Percentiles rank a stretch among this genome's conserved stretches.
Conservation (phyloP, 139 green algal species). For the Micractinium sp. region DNA sequence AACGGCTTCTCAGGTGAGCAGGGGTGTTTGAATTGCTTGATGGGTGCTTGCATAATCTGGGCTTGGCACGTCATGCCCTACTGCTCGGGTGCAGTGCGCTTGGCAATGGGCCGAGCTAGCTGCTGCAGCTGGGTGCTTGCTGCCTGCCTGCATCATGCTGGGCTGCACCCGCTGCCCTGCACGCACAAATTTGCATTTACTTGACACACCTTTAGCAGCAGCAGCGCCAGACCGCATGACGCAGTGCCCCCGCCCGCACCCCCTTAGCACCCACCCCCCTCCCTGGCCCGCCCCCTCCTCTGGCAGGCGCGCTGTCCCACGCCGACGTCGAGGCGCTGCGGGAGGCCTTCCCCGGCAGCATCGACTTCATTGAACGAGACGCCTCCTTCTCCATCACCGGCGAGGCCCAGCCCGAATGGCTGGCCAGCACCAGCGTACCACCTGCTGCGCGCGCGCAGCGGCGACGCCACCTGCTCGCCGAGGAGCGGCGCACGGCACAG, state of each 20-base stretch:
- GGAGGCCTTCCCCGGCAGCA: neutral
- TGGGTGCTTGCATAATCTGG: neutral
- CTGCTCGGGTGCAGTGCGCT: neutral
- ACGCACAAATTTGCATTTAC: neutral
- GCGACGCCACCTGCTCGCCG: neutral
- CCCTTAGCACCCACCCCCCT: neutral
- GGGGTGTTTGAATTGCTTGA: neutral
- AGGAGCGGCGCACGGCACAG: neutral
- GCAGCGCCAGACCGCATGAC: neutral
- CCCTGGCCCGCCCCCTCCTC: neutral
- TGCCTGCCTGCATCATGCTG: neutral
- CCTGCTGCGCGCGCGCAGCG: neutral
- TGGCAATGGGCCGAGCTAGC: neutral
- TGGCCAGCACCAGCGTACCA: neutral
- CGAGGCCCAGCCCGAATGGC: constrained; percentile 9
- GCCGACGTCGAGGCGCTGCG: constrained; percentile 1
- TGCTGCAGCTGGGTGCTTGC: neutral
- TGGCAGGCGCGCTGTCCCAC: neutral
- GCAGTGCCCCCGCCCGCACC: neutral
- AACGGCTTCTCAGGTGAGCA: constrained; percentile 29
- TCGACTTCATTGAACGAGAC: constrained; percentile 24
- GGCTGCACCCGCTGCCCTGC: neutral
- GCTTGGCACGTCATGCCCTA: too few relatives aligned
- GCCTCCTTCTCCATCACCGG: constrained; percentile 17
- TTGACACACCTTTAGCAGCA: too few relatives aligned